phyloP scores from a whole-genome alignment of 805 yeast species.

The Ogataea chonburiensis region DNA sequence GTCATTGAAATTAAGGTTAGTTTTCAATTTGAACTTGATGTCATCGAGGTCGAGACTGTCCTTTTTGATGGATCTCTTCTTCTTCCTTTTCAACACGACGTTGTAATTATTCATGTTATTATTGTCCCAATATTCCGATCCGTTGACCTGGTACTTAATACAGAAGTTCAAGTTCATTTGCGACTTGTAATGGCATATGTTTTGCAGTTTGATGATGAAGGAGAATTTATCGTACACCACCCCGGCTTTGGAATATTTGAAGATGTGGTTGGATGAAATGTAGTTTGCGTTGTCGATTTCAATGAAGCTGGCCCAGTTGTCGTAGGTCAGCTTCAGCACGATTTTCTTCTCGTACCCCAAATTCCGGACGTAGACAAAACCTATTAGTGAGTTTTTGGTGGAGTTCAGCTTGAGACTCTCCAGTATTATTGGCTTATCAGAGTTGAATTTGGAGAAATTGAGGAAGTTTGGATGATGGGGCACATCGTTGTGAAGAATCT shows the following conservation, averaged over 20 bases:
- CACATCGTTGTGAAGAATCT: constrained; percentile 32
- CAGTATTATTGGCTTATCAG: constrained; percentile 30
- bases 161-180: constrained; percentile 39
- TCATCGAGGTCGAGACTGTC: constrained; percentile 28
- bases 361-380: constrained; percentile 41
- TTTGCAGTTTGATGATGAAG: constrained; percentile 45
- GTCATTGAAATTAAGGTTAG: constrained; percentile 32
- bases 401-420: constrained; percentile 40
- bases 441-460: constrained; percentile 34
- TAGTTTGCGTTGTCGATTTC: constrained; percentile 36
- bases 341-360: constrained; percentile 40
- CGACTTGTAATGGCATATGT: constrained; percentile 26
- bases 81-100: constrained; percentile 34
- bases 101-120: constrained; percentile 38
- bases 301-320: constrained; percentile 42
- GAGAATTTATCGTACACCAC: constrained; percentile 42
- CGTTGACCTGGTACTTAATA: constrained; percentile 37
- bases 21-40: constrained; percentile 29
- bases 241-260: constrained; percentile 38
- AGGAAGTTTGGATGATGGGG: constrained; percentile 28
- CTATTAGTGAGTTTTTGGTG: constrained; percentile 43
- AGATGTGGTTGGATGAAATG: constrained; percentile 38
- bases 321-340: constrained; percentile 47
- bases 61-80: constrained; percentile 10
- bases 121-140: constrained; percentile 40